A percentile compares a stretch with the other conserved stretches of the same genome.
Evolutionary conservation across 495 filamentous ascomycete species (phyloP).

Genomic region (Melanomma pulvis-pyrius): DNA sequence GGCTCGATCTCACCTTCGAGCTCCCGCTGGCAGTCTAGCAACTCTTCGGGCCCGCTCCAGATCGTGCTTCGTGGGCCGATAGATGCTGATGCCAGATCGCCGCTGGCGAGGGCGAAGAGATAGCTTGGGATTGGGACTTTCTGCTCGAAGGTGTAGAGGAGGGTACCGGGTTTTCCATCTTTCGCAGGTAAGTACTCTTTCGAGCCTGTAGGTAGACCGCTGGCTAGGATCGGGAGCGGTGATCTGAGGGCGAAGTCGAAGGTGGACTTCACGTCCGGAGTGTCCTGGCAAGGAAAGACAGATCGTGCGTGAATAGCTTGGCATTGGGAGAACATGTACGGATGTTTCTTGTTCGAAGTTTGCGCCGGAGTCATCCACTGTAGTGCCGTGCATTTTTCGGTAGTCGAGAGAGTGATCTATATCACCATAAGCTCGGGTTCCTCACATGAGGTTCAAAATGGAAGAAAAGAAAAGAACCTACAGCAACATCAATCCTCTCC

Average conservation of each 20-base stretch:
- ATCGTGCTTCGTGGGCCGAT: slow-evolving; percentile 86
- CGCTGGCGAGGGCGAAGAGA: slow-evolving; percentile 87
- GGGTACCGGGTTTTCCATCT: slow-evolving; percentile 53
- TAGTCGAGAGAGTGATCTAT: slow-evolving; percentile 67
- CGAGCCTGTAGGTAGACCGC: slow-evolving; percentile 69
- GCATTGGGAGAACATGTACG: slow-evolving; percentile 98
- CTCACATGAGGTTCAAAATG: too few relatives aligned
- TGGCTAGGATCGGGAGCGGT: slow-evolving; percentile 83
- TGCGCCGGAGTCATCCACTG: slow-evolving; percentile 92
- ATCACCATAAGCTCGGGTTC: slow-evolving; percentile 41
- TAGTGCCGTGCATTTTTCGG: slow-evolving; percentile 82
- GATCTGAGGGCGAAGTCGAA: slow-evolving; percentile 86
- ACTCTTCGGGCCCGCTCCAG: slow-evolving; percentile 82
- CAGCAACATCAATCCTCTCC: slow-evolving; percentile 55
- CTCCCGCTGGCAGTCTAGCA: slow-evolving; percentile 83
- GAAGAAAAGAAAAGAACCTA: not conserved
- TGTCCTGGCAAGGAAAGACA: slow-evolving; percentile 95
- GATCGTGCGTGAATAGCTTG: slow-evolving; percentile 94
- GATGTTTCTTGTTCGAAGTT: slow-evolving; percentile 88
- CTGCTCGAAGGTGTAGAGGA: slow-evolving; percentile 82
- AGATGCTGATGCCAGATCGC: slow-evolving; percentile 77
- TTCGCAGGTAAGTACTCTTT: slow-evolving; percentile 52
- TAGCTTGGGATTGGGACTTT: slow-evolving; percentile 92
- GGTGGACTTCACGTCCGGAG: slow-evolving; percentile 89
- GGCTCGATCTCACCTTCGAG: slow-evolving; percentile 86